Evolutionary conservation across 2,329 filamentous ascomycete genomes (phyloP).

Genomic region (Sarocladiaceae sp.): DNA sequence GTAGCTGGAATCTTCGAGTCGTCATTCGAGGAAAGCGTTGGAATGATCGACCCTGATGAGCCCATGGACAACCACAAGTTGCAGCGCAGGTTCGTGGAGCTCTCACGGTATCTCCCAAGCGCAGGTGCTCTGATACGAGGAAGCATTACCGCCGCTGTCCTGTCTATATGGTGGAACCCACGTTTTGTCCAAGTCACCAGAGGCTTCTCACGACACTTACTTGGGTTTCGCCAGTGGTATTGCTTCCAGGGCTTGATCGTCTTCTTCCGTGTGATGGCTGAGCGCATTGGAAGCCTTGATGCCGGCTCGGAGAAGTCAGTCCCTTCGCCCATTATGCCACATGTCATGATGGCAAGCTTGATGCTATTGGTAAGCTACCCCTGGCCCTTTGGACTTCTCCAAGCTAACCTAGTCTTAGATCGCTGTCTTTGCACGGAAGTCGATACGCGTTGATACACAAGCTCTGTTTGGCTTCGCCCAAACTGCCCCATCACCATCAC

Average conservation of each 20-base stretch:
- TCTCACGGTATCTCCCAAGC: slow-evolving; percentile 27
- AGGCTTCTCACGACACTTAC: slow-evolving; percentile 54
- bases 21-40: slow-evolving; percentile 16
- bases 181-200: slow-evolving; percentile 52
- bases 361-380: slow-evolving; percentile 44
- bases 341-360: slow-evolving; percentile 47
- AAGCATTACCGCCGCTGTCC: slow-evolving; percentile 41
- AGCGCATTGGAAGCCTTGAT: slow-evolving; percentile 27
- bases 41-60: slow-evolving; percentile 28
- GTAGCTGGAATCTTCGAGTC: slow-evolving; percentile 20
- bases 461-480: slow-evolving; percentile 40
- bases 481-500: slow-evolving; percentile 8
- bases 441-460: slow-evolving; percentile 50
- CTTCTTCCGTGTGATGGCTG: slow-evolving; percentile 45
- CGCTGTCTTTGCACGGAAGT: slow-evolving; percentile 34
- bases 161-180: slow-evolving; percentile 63
- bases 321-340: slow-evolving; percentile 27
- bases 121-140: slow-evolving; percentile 36
- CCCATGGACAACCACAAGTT: neutral
- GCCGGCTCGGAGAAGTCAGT: neutral
- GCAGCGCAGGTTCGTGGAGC: neutral
- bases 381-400: neutral
- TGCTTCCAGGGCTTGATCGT: slow-evolving; percentile 56
- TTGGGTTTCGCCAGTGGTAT: slow-evolving; percentile 60
- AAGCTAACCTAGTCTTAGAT: slow-evolving; percentile 29